A percentile compares a stretch with the other conserved stretches of the same genome.
These are phyloP conservation scores for Ophiostoma sp. DNA, from an alignment of 2,329 filamentous ascomycete species.

Conservation along the genomic window DNA sequence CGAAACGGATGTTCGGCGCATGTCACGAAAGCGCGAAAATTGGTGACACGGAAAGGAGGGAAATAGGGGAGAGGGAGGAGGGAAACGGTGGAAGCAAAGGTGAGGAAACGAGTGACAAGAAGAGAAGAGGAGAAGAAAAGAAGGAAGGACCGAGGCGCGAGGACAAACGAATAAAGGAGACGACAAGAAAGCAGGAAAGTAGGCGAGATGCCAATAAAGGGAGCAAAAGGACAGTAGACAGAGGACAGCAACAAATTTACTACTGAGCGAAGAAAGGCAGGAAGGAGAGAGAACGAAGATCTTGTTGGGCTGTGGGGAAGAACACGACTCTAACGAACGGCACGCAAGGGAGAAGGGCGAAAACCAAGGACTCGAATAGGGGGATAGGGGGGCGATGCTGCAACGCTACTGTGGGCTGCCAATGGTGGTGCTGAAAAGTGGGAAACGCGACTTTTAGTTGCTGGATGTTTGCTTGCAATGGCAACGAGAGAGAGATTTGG, in stretches of 20 bases:
- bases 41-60: neutral
- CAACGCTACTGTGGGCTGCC: neutral
- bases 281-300: neutral
- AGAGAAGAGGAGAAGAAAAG: neutral
- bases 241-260: neutral
- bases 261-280: neutral
- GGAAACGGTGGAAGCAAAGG: neutral
- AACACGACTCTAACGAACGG: constrained; percentile 5
- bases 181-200: neutral
- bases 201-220: neutral
- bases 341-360: neutral
- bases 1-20: constrained; percentile 67
- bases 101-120: neutral
- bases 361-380: neutral
- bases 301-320: constrained; percentile 5
- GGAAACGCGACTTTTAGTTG: neutral
- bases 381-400: constrained; percentile 10
- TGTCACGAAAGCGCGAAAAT: constrained; percentile 36
- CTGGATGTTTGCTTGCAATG: neutral
- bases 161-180: neutral
- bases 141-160: neutral
- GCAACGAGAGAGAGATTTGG: neutral
- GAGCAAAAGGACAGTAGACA: neutral
- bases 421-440: constrained; percentile 10
- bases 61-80: neutral